phyloP scores from a whole-genome alignment of 2,329 filamentous ascomycete species.

The Chaetomium globosum region DNA sequence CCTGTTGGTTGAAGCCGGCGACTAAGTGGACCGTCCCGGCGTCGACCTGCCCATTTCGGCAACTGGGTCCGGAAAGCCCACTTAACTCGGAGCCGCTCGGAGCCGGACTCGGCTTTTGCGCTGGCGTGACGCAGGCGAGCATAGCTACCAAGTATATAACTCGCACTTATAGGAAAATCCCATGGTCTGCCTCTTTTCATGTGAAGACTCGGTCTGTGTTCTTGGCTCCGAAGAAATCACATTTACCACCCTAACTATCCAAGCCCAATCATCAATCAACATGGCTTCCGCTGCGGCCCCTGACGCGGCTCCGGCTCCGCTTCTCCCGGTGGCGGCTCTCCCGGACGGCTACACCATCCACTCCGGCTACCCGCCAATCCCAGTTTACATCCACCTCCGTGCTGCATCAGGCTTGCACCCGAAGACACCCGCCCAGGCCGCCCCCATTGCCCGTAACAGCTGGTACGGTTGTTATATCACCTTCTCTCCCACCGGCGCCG shows the following conservation, averaged over 20 bases:
- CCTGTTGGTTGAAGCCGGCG: not conserved
- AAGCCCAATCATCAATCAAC: not conserved
- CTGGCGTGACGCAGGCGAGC: not conserved
- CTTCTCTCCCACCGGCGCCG: slow-evolving; percentile 23
- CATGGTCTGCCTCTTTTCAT: not conserved
- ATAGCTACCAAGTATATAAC: not conserved
- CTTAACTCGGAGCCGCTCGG: slow-evolving; percentile 6
- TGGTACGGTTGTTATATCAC: slow-evolving; percentile 50
- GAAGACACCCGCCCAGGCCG: slow-evolving; percentile 44
- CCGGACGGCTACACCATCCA: slow-evolving; percentile 45
- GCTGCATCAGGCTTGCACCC: slow-evolving; percentile 43
- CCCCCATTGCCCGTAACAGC: slow-evolving; percentile 43
- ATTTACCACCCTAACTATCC: not conserved
- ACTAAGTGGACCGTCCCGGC: not conserved
- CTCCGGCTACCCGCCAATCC: slow-evolving; percentile 42
- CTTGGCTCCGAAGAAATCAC: not conserved
- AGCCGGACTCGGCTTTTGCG: slow-evolving; percentile 2
- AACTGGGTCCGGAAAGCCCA: not conserved
- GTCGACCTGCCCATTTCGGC: slow-evolving; percentile 9
- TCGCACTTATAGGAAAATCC: not conserved
- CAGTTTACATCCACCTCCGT: slow-evolving; percentile 46
- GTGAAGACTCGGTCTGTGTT: not conserved
- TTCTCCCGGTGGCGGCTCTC: not conserved
- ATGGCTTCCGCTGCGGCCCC: not conserved
- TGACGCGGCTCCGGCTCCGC: not conserved